Base-by-base conservation (phyloP, 352 stramenopile genomes). In the Phytopythium sindhum region DNA sequence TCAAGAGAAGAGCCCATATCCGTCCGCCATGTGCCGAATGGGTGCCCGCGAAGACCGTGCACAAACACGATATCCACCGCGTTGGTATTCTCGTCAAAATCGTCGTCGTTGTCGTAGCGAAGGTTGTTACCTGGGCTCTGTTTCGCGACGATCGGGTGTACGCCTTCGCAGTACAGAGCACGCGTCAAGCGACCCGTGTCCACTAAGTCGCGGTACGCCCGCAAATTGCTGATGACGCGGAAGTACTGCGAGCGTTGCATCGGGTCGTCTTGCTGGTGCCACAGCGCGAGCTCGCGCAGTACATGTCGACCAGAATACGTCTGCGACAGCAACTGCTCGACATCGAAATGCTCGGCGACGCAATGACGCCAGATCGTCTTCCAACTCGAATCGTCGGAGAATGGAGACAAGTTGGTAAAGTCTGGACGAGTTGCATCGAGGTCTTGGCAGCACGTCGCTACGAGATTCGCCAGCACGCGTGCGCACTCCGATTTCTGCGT, bases 1-100 rank as follows among this genome's bases (percentile, higher is more conserved):
- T 87, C 65, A 23, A 90, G 58, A 0, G 78, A 69, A 33, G 75
- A 80, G 53, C 69, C 64, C 84, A 93, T 95, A 48, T 93, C 73
- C 1, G 83, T 91, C 19, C 87, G 78, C 87, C 87, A 95, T 17
- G 84, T 95, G 12, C 82, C 77, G 28, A 93, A 95, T 23, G 84
- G 81, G 65, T 95, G 81, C 6, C 87, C 87, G 15, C 84, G 81
- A 33, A 95, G 68, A 4, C 87, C 87, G 66, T 95, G 87, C n/a
- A 95, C 77, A 59, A 95, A 93, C 2, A 95, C 81, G 11, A 95
- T 68, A 41, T 95, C 87, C 17, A 95, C 60, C 17, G 75, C 57
- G 1, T 66, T n/a, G 39, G 14, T 55, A 4, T 58, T 47, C 44
- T 48, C 28, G 23, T 54, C 51, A 15, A 48, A 17, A 26, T 61